phyloP scores from a whole-genome alignment of 345 rosid genomes.

The Ceriops zippeliana region DNA sequence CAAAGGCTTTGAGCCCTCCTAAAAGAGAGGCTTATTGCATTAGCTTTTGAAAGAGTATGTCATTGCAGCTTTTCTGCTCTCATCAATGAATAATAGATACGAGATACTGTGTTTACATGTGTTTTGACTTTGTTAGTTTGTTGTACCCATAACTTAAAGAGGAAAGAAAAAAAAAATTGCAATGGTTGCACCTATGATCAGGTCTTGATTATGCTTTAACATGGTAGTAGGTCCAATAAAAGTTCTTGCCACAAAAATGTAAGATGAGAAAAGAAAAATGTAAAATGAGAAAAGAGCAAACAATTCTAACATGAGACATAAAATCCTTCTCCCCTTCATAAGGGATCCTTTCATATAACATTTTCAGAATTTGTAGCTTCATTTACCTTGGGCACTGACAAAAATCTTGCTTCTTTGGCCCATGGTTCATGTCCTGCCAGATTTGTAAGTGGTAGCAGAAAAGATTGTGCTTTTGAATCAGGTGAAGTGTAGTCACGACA shows the following conservation, averaged over 20 bases:
- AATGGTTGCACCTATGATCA: too few relatives aligned
- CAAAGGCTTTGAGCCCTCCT: conserved; percentile 20
- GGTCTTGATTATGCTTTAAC: not conserved
- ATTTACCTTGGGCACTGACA: conserved; percentile 24
- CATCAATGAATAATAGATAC: not conserved
- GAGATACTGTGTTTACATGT: not conserved
- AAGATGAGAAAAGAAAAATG: not conserved
- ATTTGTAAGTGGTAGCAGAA: conserved; percentile 9
- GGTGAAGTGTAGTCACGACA: conserved; percentile 14
- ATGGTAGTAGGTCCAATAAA: not conserved
- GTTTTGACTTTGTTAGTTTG: not conserved
- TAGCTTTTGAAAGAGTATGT: not conserved
- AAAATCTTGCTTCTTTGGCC: conserved; percentile 17
- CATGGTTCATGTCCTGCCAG: conserved; percentile 12
- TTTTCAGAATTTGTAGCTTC: conserved; percentile 1
- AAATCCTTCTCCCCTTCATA: not conserved
- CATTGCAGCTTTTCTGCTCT: not conserved
- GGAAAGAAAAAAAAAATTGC: too few relatives aligned
- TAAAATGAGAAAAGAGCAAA: not conserved
- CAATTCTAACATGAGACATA: not conserved
- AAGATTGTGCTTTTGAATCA: conserved; percentile 20
- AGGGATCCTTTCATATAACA: not conserved
- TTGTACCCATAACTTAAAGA: not conserved
- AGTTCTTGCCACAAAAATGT: not conserved
- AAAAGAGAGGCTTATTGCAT: conserved; percentile 19